A percentile compares a stretch with the other conserved stretches of the same genome.
phyloP scores from a whole-genome alignment of 768 basidiomycete species.

The Suillus ampliporus region DNA sequence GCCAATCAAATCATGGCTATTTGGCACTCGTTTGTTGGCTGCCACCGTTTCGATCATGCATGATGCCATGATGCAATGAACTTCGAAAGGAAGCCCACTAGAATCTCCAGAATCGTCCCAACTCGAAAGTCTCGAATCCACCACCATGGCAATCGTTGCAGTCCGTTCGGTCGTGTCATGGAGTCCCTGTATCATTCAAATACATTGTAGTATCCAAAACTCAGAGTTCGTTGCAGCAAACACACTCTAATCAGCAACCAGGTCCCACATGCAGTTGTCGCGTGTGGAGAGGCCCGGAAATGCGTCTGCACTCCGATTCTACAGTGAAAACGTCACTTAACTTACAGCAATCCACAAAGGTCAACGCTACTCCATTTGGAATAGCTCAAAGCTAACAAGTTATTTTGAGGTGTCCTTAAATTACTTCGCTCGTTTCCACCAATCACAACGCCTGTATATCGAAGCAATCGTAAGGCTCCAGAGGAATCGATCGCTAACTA shows the following conservation, averaged over 20 bases:
- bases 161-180: too few relatives aligned
- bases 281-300: neutral
- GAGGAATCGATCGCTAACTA: neutral
- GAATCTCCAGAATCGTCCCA: too few relatives aligned
- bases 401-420: neutral
- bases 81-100: neutral
- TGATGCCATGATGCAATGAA: neutral
- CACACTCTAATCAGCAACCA: too few relatives aligned
- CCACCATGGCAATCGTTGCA: too few relatives aligned
- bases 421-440: neutral
- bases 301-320: too few relatives aligned
- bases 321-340: neutral
- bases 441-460: neutral
- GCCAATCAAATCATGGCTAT: constrained; percentile 2
- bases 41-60: neutral
- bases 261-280: neutral
- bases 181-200: too few relatives aligned
- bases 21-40: neutral
- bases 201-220: neutral
- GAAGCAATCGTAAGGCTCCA: neutral
- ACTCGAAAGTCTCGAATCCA: too few relatives aligned
- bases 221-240: neutral
- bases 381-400: neutral
- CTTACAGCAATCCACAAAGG: neutral
- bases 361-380: neutral